Base-by-base conservation (phyloP, 768 basidiomycete species). In the Mycena maculata region DNA sequence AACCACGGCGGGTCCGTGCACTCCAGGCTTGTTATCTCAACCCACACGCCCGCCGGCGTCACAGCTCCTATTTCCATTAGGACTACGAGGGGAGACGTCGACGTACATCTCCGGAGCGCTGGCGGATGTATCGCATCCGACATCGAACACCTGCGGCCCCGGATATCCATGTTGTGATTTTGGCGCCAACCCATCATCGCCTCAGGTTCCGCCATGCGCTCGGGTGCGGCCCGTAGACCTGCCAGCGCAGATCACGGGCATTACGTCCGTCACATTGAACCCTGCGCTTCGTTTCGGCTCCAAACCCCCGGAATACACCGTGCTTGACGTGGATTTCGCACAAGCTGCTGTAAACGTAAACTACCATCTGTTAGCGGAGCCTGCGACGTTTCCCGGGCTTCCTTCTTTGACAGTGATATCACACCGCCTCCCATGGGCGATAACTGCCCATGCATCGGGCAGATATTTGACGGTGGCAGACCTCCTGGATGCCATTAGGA, bases 331-430 rank as follows among this genome's bases (percentile, higher is more conserved):
- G 1, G 50, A 66, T 30, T 60, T 66, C 18, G 44, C 52, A 23
- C n/a, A n/a, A n/a, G 18, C 16, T 9, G 1, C 23, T 13, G n/a
- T n/a, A 15, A n/a, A 25, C n/a, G 8, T 48, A 13, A 25, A 44
- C 50, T 11, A 11, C 11, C 23, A 7, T 8, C 23, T 25, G 8
- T 39, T 41, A 12, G 28, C 18, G 25, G 33, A 66, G 44, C 50
- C 39, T 10, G 67, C 68, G 36, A 66, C 61, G 20, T 55, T 27
- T 10, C 71, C 64, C 3, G 64, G 31, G 27, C 59, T 72, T 18
- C 63, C 70, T 33, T 68, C 70, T 22, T 13, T 68, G 44, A 71
- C 70, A 22, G n/a, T 71, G 16, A 42, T 61, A 28, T 56, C 53
- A 0, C 31, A 13, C 18, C 41, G 10, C 4, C 33, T 71, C 5